Evolutionary conservation across 352 stramenopile species (phyloP).

Genomic region (Aphanomyces euteiches): DNA sequence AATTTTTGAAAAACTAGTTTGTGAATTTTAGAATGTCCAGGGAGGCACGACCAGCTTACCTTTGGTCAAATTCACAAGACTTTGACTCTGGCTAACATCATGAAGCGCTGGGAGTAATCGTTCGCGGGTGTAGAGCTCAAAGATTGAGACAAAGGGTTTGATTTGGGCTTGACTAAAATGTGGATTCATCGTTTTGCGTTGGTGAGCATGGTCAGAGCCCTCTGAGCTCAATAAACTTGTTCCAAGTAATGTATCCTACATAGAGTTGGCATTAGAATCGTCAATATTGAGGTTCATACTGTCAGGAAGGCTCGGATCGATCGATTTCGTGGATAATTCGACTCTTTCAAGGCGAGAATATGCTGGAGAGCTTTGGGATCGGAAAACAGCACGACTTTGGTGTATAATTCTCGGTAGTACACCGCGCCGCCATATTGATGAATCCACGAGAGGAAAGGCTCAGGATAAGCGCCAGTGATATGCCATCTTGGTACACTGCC

Average conservation of each 20-base stretch:
- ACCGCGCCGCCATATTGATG: constrained; percentile 3
- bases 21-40: neutral
- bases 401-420: constrained; percentile 8
- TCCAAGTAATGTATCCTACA: constrained; percentile 2
- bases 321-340: constrained; percentile 18
- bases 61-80: too few species aligned
- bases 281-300: neutral
- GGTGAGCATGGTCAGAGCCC: neutral
- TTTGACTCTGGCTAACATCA: neutral
- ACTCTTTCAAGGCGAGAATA: neutral
- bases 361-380: constrained; percentile 17
- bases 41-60: neutral
- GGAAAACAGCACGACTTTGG: constrained; percentile 12
- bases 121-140: neutral
- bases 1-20: constrained; percentile 20
- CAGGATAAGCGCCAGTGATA: constrained; percentile 1
- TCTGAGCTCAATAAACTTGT: constrained; percentile 20
- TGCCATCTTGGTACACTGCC: neutral
- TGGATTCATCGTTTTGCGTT: constrained; percentile 21
- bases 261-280: neutral
- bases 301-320: neutral
- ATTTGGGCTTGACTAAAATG: constrained; percentile 2
- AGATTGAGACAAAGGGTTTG: constrained; percentile 22
- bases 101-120: neutral
- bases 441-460: constrained; percentile 19